phyloP scores from a whole-genome alignment of 305 asterid genomes.

The Rubia balearica region DNA sequence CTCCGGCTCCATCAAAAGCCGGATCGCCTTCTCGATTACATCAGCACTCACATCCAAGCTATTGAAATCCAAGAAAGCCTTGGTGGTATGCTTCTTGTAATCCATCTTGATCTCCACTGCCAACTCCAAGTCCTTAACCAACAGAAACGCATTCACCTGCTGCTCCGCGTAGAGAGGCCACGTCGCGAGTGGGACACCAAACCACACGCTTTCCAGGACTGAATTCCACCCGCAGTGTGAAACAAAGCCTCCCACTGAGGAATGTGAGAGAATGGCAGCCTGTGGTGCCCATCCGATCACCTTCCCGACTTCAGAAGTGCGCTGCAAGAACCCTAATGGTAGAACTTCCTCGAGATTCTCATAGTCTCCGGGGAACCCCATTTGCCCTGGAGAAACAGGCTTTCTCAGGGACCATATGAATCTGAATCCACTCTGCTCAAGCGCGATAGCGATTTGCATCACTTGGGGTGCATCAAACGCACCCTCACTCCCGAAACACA shows the following conservation, averaged over 20 bases:
- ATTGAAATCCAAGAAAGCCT: too few relatives aligned
- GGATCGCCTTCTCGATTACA: neutral
- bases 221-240: constrained; percentile 11
- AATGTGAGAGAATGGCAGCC: constrained; percentile 2
- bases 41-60: neutral
- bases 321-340: constrained; percentile 2
- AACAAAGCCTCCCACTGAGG: constrained; percentile 11
- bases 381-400: neutral
- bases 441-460: constrained; percentile 1
- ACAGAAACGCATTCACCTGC: constrained; percentile 38
- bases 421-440: neutral
- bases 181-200: constrained; percentile 24
- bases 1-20: neutral
- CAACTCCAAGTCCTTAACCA: constrained; percentile 40
- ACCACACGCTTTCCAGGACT: constrained; percentile 2
- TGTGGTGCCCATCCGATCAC: constrained; percentile 12
- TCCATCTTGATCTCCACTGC: constrained; percentile 26
- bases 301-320: neutral
- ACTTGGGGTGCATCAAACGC: constrained; percentile 7
- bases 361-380: neutral
- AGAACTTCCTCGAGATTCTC: constrained; percentile 1
- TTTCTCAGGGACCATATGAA: constrained; percentile 9
- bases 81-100: neutral
- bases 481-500: constrained; percentile 9
- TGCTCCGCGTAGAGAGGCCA: constrained; percentile 61